Base-by-base conservation (phyloP, 139 green algal genomes). In the Pleodorina starrii region DNA sequence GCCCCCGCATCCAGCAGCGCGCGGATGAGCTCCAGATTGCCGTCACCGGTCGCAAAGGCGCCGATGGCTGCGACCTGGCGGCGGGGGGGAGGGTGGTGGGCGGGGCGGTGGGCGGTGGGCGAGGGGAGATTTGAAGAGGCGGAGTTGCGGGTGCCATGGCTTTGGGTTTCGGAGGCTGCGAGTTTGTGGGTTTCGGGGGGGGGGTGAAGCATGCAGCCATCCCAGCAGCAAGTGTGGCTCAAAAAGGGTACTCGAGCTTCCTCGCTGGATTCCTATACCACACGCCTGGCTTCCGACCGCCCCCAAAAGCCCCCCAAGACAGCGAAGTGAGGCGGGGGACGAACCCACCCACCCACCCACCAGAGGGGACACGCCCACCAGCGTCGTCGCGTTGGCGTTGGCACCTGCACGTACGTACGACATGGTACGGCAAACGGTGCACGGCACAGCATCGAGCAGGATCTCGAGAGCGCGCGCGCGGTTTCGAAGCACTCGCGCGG, bases 1-100 rank as follows among this genome's bases (percentile, higher is more conserved):
- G 80, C 80, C 40, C 60, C 80, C 42, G 80, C 80, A 5, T 77
- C 42, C 80, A 87, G 80, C 80, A 87, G 43, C 40, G 60, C 60
- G 14, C 32, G 42, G 29, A 87, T 87, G 43, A 87, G 80, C 42
- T 87, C 60, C 57, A 87, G 80, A 59, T 87, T 77, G 80, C 80
- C 80, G 32, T 87, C 80, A 7, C 80, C 60, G 1, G 60, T 29
- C 1, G 80, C 80, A 29, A 87, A 77, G 60, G 80, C 80, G 27
- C 79, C 79, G 36, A 86, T 86, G 43, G 74, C 74, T 3, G 74
- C 74, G 7, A 82, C 74, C 74, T 82, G 74, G 19, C 21, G 36
- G 40, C 36, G 69, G 36, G 69, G 69, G 59, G 21, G 25, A 16
- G 21, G 59, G 59, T 12, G 48, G 48, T 10, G 48, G 48, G 48